A percentile compares a stretch with the other conserved stretches of the same genome.
phyloP scores from a whole-genome alignment of 2,329 filamentous ascomycete genomes.

The Penicillium sp. region DNA sequence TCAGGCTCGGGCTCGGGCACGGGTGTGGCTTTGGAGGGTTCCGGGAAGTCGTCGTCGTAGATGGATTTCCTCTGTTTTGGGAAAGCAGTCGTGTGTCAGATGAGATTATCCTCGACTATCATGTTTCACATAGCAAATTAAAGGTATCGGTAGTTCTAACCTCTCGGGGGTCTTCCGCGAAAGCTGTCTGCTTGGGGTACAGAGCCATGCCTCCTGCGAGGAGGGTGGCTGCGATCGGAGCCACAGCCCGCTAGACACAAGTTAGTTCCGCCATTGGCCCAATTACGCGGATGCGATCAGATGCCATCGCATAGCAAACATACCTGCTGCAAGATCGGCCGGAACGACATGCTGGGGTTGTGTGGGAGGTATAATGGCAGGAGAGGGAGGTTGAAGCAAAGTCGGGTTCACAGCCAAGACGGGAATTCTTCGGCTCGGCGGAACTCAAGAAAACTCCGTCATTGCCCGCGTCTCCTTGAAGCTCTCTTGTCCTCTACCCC shows the following conservation, averaged over 20 bases:
- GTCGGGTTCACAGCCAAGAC: conserved; percentile 27
- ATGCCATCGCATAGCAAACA: conserved; percentile 4
- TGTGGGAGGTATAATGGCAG: conserved; percentile 19
- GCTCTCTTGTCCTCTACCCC: conserved; percentile 7
- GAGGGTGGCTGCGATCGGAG: conserved; percentile 42
- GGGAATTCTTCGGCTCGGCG: conserved; percentile 31
- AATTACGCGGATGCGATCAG: conserved; percentile 9
- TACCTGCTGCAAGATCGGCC: conserved; percentile 44
- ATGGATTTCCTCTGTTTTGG: conserved; percentile 42
- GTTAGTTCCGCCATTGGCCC: conserved; percentile 26
- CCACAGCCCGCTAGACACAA: conserved; percentile 36
- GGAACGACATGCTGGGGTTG: conserved; percentile 39
- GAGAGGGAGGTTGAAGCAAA: conserved; percentile 26
- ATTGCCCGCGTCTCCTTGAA: conserved; percentile 25
- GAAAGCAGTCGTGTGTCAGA: conserved; percentile 17
- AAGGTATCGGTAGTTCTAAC: conserved; percentile 5
- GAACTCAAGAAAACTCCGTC: conserved; percentile 30
- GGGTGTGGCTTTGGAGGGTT: conserved; percentile 24
- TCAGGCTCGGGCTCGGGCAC: conserved; percentile 8
- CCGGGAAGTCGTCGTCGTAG: conserved; percentile 44
- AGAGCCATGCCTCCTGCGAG: conserved; percentile 41
- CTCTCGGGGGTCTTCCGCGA: conserved; percentile 44
- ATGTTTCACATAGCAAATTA: background rate
- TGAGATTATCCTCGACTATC: background rate
- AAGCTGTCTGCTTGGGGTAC: conserved; percentile 43